Conservation (phyloP, 495 filamentous ascomycete genomes). For the Talaromyces thailandensis region DNA sequence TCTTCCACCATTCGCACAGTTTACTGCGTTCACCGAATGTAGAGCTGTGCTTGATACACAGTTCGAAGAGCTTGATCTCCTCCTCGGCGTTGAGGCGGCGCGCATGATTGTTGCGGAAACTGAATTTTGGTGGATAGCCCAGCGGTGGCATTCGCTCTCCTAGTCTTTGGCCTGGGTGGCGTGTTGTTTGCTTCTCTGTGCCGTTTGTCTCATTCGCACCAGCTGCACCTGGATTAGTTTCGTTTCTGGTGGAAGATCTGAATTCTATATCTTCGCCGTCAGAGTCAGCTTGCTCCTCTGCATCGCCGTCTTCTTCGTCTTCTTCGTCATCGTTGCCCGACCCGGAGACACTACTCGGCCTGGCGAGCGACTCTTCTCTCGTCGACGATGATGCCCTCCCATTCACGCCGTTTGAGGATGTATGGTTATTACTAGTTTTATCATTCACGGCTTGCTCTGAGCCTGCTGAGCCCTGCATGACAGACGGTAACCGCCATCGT, state of each 20-base stretch:
- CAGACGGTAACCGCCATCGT: conserved; percentile 19
- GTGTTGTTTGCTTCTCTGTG: not conserved
- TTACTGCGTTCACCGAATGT: conserved; percentile 37
- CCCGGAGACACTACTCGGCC: not conserved
- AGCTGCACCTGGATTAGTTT: not conserved
- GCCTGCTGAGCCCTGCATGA: not conserved
- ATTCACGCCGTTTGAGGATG: not conserved
- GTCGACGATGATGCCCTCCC: not conserved
- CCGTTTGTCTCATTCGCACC: not conserved
- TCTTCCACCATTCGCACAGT: conserved; percentile 40
- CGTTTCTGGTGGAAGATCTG: not conserved
- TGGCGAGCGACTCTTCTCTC: not conserved
- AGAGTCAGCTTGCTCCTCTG: not conserved
- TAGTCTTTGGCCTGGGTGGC: not conserved
- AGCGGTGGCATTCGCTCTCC: not conserved
- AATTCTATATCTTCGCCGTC: not conserved
- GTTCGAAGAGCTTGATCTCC: conserved; percentile 33
- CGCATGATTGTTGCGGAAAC: conserved; percentile 23
- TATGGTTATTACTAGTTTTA: not conserved
- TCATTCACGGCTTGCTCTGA: not conserved
- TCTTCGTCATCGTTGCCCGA: not conserved
- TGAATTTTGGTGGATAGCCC: not conserved
- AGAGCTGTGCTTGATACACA: conserved; percentile 30
- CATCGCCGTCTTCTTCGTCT: not conserved
- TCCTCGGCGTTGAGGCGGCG: conserved; percentile 36